Base-by-base conservation (phyloP, 345 rosid genomes). In the Kandelia obovata region DNA sequence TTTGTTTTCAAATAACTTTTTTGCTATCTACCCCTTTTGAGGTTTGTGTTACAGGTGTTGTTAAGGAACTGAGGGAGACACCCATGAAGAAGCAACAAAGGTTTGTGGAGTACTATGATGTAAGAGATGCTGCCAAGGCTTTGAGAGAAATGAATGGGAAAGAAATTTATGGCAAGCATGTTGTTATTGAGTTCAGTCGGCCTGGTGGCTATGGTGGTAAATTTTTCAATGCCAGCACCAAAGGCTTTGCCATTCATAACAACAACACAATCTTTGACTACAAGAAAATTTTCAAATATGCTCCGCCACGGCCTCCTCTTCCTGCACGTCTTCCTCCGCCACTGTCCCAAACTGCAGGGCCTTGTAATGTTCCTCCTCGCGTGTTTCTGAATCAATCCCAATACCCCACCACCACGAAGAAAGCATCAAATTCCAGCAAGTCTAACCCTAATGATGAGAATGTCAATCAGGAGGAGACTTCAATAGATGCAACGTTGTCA, bases 1-100 rank as follows among this genome's bases (percentile, higher is more conserved):
- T 61, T 20, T 31, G 20, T 63, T 27, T 59, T 7, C 21, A 19
- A 16, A 0, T 51, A 2, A 39, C 23, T 35, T 52, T 15, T 52
- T 15, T n/a, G 20, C 35, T 53, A 1, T 0, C 27, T 35, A 20
- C 5, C 1, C 11, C 26, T 2, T 26, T 26, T 19, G 10, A 11
- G 49, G 25, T 60, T 64, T 27, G 6, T 16, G 19, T 62, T 53
- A 15, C 64, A 94, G 98, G 98, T 47, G 69, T 76, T 2, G 88
- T 95, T 61, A 95, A 87, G 80, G 96, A 95, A 76, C 37, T 88
- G 53, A 80, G 99, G 71, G 99, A 88, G 78, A 95, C 99, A 2
- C 99, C 99, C 11, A 76, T 66, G 56, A 95, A 95, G 83, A 92
- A 79, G 75, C 88, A 86, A 58, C 99, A 95, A 34, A 81, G 88